Evolutionary conservation across 441 rosid species (phyloP).

Genomic region (Theobroma grandiflorum): DNA sequence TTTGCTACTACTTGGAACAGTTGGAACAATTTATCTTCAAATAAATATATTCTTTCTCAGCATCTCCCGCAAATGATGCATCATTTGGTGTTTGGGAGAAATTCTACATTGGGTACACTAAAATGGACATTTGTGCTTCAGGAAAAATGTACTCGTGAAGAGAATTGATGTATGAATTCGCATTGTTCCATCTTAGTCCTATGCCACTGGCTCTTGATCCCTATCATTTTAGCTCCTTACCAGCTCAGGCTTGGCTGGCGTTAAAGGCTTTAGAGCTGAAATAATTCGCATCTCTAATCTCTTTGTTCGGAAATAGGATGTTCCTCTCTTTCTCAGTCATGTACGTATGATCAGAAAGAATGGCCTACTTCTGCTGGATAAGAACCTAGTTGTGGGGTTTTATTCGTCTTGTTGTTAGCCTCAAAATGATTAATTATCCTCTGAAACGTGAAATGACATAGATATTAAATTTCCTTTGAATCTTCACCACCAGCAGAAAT

Average conservation of each 20-base stretch:
- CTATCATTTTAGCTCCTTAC: not conserved
- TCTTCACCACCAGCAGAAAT: slow-evolving; percentile 29
- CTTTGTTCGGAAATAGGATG: slow-evolving; percentile 5
- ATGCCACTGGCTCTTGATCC: not conserved
- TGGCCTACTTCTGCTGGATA: not conserved
- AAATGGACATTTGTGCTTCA: not conserved
- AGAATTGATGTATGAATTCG: not conserved
- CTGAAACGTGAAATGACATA: slow-evolving; percentile 14
- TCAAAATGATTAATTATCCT: not conserved
- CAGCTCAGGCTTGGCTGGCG: not conserved
- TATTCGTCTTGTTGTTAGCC: not conserved
- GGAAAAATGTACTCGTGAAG: not conserved
- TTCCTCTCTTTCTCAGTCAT: not conserved
- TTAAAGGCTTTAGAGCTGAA: too few relatives aligned
- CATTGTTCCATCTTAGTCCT: not conserved
- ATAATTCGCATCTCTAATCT: not conserved
- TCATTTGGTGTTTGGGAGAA: not conserved
- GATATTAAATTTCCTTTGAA: slow-evolving; percentile 27
- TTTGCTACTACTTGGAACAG: not conserved
- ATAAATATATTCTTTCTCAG: not conserved
- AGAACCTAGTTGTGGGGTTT: not conserved
- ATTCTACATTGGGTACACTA: not conserved
- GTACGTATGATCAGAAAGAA: not conserved
- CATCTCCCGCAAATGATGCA: not conserved
- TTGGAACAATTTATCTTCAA: not conserved